A percentile compares a stretch with the other conserved stretches of the same genome.
Conservation (phyloP, 208 protist genomes). For the Wallacemonas collosoma region DNA sequence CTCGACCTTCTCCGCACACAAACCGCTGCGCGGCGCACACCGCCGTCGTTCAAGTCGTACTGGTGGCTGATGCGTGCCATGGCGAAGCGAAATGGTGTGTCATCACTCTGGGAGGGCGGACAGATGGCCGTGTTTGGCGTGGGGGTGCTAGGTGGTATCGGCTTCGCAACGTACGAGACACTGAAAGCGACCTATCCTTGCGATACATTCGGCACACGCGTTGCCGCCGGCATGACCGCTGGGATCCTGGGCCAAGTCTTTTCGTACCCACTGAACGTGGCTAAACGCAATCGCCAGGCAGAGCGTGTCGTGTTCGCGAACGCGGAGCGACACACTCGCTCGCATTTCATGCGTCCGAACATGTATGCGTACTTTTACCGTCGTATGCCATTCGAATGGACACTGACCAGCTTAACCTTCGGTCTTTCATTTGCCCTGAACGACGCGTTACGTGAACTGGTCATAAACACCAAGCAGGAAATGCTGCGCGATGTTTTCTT, state of each 20-base stretch:
- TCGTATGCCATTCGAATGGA: slow-evolving; percentile 74
- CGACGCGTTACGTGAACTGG: slow-evolving; percentile 67
- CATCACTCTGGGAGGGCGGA: slow-evolving; percentile 78
- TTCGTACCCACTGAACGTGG: slow-evolving; percentile 89
- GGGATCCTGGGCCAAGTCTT: slow-evolving; percentile 74
- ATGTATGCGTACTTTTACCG: slow-evolving; percentile 66
- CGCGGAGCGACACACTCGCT: slow-evolving; percentile 32
- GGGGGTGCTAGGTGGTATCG: slow-evolving; percentile 82
- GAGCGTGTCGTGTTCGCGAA: slow-evolving; percentile 56
- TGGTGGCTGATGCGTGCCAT: slow-evolving; percentile 76
- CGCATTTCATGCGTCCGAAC: slow-evolving; percentile 43
- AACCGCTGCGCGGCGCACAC: slow-evolving; percentile 43
- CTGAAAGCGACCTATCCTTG: slow-evolving; percentile 73
- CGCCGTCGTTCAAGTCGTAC: slow-evolving; percentile 67
- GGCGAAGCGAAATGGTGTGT: slow-evolving; percentile 49
- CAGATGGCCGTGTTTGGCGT: slow-evolving; percentile 90
- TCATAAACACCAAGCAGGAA: slow-evolving; percentile 54
- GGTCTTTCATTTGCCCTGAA: slow-evolving; percentile 84
- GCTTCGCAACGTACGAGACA: slow-evolving; percentile 90
- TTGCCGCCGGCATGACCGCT: slow-evolving; percentile 68
- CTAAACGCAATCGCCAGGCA: slow-evolving; percentile 82
- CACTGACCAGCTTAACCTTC: slow-evolving; percentile 71
- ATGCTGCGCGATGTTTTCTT: slow-evolving; percentile 70
- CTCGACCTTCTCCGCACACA: slow-evolving; percentile 92
- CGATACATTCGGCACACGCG: slow-evolving; percentile 63